A percentile compares a stretch with the other conserved stretches of the same genome.
phyloP scores from a whole-genome alignment of 1,284 basidiomycete species.

The Tilletia caries region DNA sequence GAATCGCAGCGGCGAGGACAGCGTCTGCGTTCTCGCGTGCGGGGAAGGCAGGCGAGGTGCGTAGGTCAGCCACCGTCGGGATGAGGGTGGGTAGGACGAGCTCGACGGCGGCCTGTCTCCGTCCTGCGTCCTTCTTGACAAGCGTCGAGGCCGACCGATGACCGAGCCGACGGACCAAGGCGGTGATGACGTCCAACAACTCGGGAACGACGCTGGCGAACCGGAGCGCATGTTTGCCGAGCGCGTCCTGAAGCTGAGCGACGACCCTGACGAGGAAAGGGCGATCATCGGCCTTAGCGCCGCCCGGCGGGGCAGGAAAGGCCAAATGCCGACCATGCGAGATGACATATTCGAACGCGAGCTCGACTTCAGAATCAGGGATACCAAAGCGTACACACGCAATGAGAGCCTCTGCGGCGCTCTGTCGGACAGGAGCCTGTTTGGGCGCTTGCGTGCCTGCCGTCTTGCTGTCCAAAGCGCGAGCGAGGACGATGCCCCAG shows the following conservation, averaged over 20 bases:
- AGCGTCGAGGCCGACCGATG: slow-evolving; percentile 48
- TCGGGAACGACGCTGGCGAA: slow-evolving; percentile 45
- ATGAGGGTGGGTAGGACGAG: slow-evolving; percentile 72
- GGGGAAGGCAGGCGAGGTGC: slow-evolving; percentile 79
- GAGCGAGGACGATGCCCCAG: background rate
- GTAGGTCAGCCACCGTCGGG: slow-evolving; percentile 69
- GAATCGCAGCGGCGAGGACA: slow-evolving; percentile 76
- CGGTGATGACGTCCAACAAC: slow-evolving; percentile 41
- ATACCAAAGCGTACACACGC: slow-evolving; percentile 40
- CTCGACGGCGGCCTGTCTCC: slow-evolving; percentile 59
- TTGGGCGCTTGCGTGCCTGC: background rate
- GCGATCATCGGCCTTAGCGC: slow-evolving; percentile 23
- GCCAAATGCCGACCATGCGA: slow-evolving; percentile 11
- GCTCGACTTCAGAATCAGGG: slow-evolving; percentile 38
- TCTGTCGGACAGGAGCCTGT: background rate
- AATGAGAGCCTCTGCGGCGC: slow-evolving; percentile 6
- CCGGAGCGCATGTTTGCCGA: slow-evolving; percentile 46
- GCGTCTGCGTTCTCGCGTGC: slow-evolving; percentile 82
- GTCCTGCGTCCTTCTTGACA: slow-evolving; percentile 52
- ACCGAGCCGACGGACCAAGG: slow-evolving; percentile 40
- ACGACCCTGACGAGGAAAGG: slow-evolving; percentile 35
- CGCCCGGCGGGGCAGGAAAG: slow-evolving; percentile 6
- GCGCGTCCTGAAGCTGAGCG: slow-evolving; percentile 36
- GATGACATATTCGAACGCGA: slow-evolving; percentile 28
- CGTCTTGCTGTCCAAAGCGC: background rate